phyloP scores from a whole-genome alignment of 805 yeast genomes.

The Wickerhamomyces sydowiorum region DNA sequence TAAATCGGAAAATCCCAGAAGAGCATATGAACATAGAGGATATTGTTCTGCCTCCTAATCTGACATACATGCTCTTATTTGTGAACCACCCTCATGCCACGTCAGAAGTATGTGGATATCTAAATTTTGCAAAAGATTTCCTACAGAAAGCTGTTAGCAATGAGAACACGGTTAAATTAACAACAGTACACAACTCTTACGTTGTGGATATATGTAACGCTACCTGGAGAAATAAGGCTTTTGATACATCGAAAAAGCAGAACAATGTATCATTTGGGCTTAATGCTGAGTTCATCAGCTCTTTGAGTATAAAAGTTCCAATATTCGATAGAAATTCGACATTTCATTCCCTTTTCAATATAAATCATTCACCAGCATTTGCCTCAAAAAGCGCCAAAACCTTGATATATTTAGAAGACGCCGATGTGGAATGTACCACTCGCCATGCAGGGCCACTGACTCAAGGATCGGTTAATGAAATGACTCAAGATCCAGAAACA shows the following conservation, averaged over 20 bases:
- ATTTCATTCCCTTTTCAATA: constrained; percentile 24
- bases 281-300: constrained; percentile 23
- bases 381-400: constrained; percentile 36
- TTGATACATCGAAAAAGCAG: constrained; percentile 28
- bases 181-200: constrained; percentile 38
- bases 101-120: constrained; percentile 40
- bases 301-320: constrained; percentile 15
- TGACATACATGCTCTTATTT: constrained; percentile 33
- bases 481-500: constrained; percentile 18
- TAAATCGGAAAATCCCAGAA: background rate
- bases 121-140: constrained; percentile 28
- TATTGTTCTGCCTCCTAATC: constrained; percentile 34
- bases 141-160: constrained; percentile 8
- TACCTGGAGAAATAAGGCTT: constrained; percentile 51
- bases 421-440: constrained; percentile 21
- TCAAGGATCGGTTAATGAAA: constrained; percentile 31
- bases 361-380: constrained; percentile 50
- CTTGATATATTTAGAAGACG: constrained; percentile 43
- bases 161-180: constrained; percentile 20
- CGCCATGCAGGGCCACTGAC: constrained; percentile 51
- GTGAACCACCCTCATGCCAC: constrained; percentile 38
- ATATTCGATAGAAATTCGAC: constrained; percentile 20
- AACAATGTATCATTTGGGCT: constrained; percentile 26
- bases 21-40: constrained; percentile 13
- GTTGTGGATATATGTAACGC: constrained; percentile 52